A percentile compares a stretch with the other conserved stretches of the same genome.
These are phyloP conservation scores for Zygosaccharomyces pseudorouxii DNA, from an alignment of 805 yeast genomes.

Conservation along the genomic window DNA sequence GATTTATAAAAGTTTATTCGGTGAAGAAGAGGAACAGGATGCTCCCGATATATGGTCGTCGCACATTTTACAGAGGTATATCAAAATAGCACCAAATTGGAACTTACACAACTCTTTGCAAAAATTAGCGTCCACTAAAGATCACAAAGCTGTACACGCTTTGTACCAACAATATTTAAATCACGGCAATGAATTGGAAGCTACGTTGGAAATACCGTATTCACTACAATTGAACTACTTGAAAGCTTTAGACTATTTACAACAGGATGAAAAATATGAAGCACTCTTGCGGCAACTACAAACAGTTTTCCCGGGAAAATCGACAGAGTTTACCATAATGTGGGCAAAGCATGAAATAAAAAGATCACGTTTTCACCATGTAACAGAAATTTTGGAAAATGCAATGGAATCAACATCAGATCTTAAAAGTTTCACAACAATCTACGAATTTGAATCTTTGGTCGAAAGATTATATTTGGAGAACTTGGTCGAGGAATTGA, in stretches of 20 bases:
- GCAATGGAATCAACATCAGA: slow-evolving; percentile 47
- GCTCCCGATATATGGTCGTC: slow-evolving; percentile 26
- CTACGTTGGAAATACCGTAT: slow-evolving; percentile 12
- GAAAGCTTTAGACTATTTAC: slow-evolving; percentile 10
- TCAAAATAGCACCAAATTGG: slow-evolving; percentile 20
- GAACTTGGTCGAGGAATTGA: slow-evolving; percentile 12
- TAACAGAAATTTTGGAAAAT: slow-evolving; percentile 43
- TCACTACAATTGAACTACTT: slow-evolving; percentile 17
- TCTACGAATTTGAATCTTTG: slow-evolving; percentile 61
- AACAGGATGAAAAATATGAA: slow-evolving; percentile 30
- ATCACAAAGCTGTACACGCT: slow-evolving; percentile 12
- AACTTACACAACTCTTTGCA: slow-evolving; percentile 10
- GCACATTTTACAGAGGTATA: slow-evolving; percentile 20
- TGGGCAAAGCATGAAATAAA: slow-evolving; percentile 47
- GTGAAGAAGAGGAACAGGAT: slow-evolving; percentile 3
- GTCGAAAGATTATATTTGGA: slow-evolving; percentile 37
- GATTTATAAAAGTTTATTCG: slow-evolving; percentile 12
- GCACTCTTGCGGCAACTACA: slow-evolving; percentile 12
- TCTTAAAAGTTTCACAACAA: slow-evolving; percentile 54
- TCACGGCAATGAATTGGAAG: neutral
- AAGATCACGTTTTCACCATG: slow-evolving; percentile 36
- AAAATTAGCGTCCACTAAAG: slow-evolving; percentile 18
- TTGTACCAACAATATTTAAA: slow-evolving; percentile 16
- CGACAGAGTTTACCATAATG: slow-evolving; percentile 44
- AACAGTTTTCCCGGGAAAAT: slow-evolving; percentile 54